Evolutionary conservation across 768 basidiomycete genomes (phyloP).

Genomic region (Boletus edulis): DNA sequence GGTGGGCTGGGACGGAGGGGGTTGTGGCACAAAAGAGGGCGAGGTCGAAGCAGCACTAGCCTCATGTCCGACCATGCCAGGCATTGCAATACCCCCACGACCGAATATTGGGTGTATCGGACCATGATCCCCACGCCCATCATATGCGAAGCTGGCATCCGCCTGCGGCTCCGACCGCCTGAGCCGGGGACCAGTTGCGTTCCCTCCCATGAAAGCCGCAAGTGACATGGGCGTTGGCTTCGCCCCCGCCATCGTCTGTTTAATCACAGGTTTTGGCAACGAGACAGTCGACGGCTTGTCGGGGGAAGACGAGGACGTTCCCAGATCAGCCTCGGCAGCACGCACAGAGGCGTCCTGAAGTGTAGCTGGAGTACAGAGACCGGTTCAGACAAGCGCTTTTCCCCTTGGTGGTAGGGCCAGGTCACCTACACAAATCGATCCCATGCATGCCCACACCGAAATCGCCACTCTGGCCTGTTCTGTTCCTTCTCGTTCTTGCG

Average conservation of each 20-base stretch:
- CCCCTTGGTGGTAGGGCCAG: background rate
- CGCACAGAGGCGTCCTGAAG: conserved; percentile 16
- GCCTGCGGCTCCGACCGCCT: conserved; percentile 71
- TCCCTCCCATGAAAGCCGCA: conserved; percentile 80
- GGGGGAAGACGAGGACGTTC: background rate
- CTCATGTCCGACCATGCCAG: conserved; percentile 51
- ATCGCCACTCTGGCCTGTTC: conserved; percentile 34
- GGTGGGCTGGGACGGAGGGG: background rate
- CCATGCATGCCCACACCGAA: conserved; percentile 39
- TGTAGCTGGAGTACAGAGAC: conserved; percentile 16
- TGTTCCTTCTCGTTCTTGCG: conserved; percentile 41
- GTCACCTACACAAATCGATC: conserved; percentile 32
- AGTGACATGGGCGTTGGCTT: conserved; percentile 61
- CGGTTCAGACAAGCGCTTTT: background rate
- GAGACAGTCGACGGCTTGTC: conserved; percentile 3
- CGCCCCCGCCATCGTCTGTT: conserved; percentile 4
- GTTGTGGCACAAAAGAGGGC: conserved; percentile 3
- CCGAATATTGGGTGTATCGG: conserved; percentile 77
- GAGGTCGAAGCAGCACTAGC: conserved; percentile 1
- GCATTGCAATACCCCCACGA: conserved; percentile 71
- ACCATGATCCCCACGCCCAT: conserved; percentile 51
- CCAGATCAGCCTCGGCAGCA: conserved; percentile 11
- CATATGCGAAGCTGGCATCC: conserved; percentile 65
- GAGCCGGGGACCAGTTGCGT: conserved; percentile 69
- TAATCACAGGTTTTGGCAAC: conserved; percentile 14